Conservation (phyloP, 805 yeast genomes). For the Starmerella sp. region DNA sequence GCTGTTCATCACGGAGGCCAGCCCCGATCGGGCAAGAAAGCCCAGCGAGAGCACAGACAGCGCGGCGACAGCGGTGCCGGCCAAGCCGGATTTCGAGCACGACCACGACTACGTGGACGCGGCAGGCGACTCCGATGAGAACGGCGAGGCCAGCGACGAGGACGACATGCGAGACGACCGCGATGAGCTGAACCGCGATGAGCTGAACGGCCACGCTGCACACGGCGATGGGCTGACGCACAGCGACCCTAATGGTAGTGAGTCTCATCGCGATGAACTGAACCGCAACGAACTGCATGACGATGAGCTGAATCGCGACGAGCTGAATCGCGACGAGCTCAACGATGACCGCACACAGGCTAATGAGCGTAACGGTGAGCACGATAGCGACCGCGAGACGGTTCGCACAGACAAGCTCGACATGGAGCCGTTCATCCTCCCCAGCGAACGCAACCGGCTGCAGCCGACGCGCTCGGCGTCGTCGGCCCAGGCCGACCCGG, state of each 20-base stretch:
- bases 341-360: background rate
- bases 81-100: background rate
- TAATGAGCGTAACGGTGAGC: background rate
- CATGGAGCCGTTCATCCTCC: constrained; percentile 11
- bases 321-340: background rate
- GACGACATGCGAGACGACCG: background rate
- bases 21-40: constrained; percentile 7
- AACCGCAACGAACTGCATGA: too few relatives aligned
- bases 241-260: too few relatives aligned
- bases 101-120: constrained; percentile 7
- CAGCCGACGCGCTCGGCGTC: background rate
- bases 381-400: background rate
- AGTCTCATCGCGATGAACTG: too few relatives aligned
- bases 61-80: background rate
- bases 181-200: background rate
- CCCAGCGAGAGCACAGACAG: background rate
- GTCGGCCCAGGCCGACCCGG: background rate
- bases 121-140: background rate
- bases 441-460: constrained; percentile 15
- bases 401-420: background rate
- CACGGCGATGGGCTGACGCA: background rate
- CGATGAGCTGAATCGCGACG: background rate
- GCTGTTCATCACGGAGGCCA: constrained; percentile 13
- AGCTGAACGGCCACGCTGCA: background rate
- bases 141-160: constrained; percentile 7